Percentiles rank a stretch among this genome's conserved stretches.
Conservation (phyloP, 2,329 filamentous ascomycete species). For the Elsinoe fawcettii region DNA sequence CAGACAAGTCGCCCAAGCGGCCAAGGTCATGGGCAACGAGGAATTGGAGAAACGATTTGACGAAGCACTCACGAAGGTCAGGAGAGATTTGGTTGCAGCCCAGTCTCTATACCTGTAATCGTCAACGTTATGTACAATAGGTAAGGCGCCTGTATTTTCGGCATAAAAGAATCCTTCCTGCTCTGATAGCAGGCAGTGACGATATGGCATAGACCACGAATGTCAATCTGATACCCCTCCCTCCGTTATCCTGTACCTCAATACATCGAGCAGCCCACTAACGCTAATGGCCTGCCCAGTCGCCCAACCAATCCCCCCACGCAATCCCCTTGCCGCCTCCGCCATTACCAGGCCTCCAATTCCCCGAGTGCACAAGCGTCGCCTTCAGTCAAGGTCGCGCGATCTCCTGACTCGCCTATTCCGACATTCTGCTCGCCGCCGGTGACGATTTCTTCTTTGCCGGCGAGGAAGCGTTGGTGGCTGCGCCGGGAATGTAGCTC, state of each 20-base stretch:
- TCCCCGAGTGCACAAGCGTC: slow-evolving; percentile 45
- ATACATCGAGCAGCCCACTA: slow-evolving; percentile 37
- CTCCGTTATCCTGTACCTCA: not conserved
- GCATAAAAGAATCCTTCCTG: not conserved
- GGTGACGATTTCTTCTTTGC: slow-evolving; percentile 14
- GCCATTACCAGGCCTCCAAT: slow-evolving; percentile 50
- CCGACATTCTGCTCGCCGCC: slow-evolving; percentile 48
- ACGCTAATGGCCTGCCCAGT: slow-evolving; percentile 50
- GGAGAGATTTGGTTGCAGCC: slow-evolving; percentile 88
- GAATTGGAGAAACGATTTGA: slow-evolving; percentile 92
- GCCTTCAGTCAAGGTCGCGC: slow-evolving; percentile 43
- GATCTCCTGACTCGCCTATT: slow-evolving; percentile 43
- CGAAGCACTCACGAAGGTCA: slow-evolving; percentile 71
- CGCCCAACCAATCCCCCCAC: slow-evolving; percentile 33
- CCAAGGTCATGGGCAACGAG: slow-evolving; percentile 96
- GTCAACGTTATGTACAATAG: not conserved
- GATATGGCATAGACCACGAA: not conserved
- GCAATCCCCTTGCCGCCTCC: slow-evolving; percentile 49
- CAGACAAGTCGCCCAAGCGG: slow-evolving; percentile 88
- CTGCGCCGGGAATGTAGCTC: no score
- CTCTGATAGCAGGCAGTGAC: not conserved
- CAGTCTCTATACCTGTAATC: slow-evolving; percentile 80
- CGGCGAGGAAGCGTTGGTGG: not conserved
- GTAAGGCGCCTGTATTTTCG: not conserved
- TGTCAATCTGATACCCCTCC: slow-evolving; percentile 4